phyloP scores from a whole-genome alignment of 257 asterid species.

The Voacanga thouarsii region DNA sequence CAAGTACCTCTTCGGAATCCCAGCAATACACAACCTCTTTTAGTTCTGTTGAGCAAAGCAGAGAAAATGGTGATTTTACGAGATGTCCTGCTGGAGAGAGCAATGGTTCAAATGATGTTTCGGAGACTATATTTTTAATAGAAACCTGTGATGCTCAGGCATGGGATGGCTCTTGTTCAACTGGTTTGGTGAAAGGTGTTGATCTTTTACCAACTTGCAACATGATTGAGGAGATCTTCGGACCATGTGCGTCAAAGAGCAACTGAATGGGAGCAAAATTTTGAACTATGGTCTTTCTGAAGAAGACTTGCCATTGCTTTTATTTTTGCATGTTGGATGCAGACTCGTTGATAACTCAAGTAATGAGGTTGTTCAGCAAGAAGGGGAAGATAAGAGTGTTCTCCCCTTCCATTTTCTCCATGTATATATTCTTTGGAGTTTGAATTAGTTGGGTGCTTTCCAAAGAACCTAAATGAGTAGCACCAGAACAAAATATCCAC shows the following conservation, averaged over 20 bases:
- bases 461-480: background rate
- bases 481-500: background rate
- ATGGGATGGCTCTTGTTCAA: slow-evolving; percentile 26
- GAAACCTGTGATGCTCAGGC: slow-evolving; percentile 16
- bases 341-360: background rate
- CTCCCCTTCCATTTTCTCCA: background rate
- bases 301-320: background rate
- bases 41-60: slow-evolving; percentile 12
- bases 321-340: background rate
- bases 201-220: slow-evolving; percentile 35
- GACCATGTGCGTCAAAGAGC: slow-evolving; percentile 27
- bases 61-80: slow-evolving; percentile 7
- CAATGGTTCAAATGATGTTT: slow-evolving; percentile 18
- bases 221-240: slow-evolving; percentile 41
- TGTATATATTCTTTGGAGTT: slow-evolving; percentile 4
- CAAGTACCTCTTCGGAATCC: slow-evolving; percentile 16
- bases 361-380: background rate
- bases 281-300: background rate
- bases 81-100: slow-evolving; percentile 10
- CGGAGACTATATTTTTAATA: slow-evolving; percentile 12
- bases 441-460: background rate
- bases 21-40: slow-evolving; percentile 9
- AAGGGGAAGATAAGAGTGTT: background rate
- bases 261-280: slow-evolving; percentile 2
- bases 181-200: slow-evolving; percentile 12